Percentiles rank a stretch among this genome's conserved stretches.
phyloP scores from a whole-genome alignment of 2,329 filamentous ascomycete species.

The Pseudogymnoascus sp. region DNA sequence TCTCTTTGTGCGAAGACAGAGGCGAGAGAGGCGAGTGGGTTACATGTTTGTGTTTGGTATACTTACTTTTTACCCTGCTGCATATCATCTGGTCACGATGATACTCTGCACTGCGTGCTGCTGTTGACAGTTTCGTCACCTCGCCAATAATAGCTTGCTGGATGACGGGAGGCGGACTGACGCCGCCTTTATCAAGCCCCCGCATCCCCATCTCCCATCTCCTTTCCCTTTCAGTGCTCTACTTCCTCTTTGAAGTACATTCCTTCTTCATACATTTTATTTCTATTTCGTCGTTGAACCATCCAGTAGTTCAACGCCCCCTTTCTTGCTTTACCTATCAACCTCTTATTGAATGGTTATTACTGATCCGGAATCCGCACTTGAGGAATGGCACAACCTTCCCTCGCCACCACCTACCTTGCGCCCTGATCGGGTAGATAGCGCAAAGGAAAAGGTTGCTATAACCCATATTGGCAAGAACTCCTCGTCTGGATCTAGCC shows the following conservation, averaged over 20 bases:
- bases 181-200: background rate
- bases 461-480: background rate
- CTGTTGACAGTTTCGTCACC: background rate
- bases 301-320: background rate
- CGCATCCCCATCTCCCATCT: background rate
- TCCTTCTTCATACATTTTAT: background rate
- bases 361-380: background rate
- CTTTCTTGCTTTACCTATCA: background rate
- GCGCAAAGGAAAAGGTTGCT: background rate
- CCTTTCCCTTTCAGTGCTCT: background rate
- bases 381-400: slow-evolving; percentile 9
- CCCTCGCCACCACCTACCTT: slow-evolving; percentile 4
- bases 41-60: background rate
- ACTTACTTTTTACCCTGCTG: background rate
- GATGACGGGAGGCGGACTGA: background rate
- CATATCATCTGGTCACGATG: slow-evolving; percentile 1
- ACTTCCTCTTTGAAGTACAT: background rate
- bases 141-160: background rate
- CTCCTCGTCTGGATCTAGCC: background rate
- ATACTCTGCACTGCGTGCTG: background rate
- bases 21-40: background rate
- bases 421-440: slow-evolving; percentile 4
- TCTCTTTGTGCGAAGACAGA: background rate
- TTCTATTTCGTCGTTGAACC: background rate
- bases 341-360: slow-evolving; percentile 9